phyloP scores from a whole-genome alignment of 352 stramenopile species.

The Achlya hypogyna region DNA sequence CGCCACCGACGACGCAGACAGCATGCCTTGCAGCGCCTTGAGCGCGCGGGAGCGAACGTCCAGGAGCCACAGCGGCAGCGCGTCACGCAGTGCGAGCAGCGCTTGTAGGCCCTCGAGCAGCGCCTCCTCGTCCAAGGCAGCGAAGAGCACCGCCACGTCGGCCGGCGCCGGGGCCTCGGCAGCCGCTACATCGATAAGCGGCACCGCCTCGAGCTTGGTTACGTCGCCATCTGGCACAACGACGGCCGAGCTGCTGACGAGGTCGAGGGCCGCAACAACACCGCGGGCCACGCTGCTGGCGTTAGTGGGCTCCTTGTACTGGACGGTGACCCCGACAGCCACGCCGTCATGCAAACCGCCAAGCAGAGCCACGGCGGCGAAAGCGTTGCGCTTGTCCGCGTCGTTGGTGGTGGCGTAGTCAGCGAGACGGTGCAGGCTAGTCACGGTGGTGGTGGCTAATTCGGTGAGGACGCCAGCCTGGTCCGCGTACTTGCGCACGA shows the following conservation, averaged over 20 bases:
- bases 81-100: not conserved
- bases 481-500: constrained; percentile 29
- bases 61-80: not conserved
- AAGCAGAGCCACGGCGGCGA: constrained; percentile 41
- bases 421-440: not conserved
- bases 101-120: not conserved
- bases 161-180: not conserved
- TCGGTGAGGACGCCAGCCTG: not conserved
- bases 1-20: constrained; percentile 8
- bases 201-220: constrained; percentile 43
- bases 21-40: not conserved
- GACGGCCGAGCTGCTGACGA: constrained; percentile 30
- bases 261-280: constrained; percentile 38
- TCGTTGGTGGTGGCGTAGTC: not conserved
- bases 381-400: constrained; percentile 19
- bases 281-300: constrained; percentile 57
- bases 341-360: constrained; percentile 42
- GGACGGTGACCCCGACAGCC: constrained; percentile 41
- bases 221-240: constrained; percentile 63
- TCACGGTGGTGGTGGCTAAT: not conserved
- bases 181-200: constrained; percentile 34
- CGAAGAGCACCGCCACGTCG: not conserved
- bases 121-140: not conserved
- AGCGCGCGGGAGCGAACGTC: not conserved
- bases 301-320: constrained; percentile 30